Percentiles rank a stretch among this genome's conserved stretches.
Conservation (phyloP, 2,329 filamentous ascomycete species). For the Colletotrichum lentis region DNA sequence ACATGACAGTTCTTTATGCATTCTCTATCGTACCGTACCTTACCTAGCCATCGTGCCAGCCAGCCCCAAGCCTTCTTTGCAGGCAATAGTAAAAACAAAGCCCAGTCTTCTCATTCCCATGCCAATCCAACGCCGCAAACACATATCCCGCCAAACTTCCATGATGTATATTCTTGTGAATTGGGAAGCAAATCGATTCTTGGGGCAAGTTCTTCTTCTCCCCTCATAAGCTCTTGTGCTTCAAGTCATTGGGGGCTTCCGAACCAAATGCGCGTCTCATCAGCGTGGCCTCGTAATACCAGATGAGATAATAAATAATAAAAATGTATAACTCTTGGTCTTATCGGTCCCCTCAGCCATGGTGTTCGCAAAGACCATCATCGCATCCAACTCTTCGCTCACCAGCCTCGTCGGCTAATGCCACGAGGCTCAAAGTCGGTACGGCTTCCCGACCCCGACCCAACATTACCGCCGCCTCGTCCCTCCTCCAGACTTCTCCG, state of each 20-base stretch:
- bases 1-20: constrained; percentile 33
- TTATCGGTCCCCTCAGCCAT: not conserved
- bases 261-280: not conserved
- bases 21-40: constrained; percentile 36
- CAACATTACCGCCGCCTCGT: constrained; percentile 51
- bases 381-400: constrained; percentile 25
- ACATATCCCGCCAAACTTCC: not conserved
- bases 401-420: constrained; percentile 51
- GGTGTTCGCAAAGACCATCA: not conserved
- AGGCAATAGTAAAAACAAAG: not conserved
- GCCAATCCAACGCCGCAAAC: constrained; percentile 23
- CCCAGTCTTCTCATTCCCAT: constrained; percentile 5
- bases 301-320: not conserved
- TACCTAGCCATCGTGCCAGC: constrained; percentile 10
- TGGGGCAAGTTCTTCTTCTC: not conserved
- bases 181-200: not conserved
- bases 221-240: not conserved
- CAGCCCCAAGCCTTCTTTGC: constrained; percentile 21
- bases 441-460: constrained; percentile 47
- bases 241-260: not conserved
- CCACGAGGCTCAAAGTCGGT: constrained; percentile 52
- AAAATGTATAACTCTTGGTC: not conserved
- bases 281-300: not conserved
- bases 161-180: constrained; percentile 25
- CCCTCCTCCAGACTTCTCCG: constrained; percentile 67